A percentile compares a stretch with the other conserved stretches of the same genome.
Conservation (phyloP, 305 asterid genomes). For the Solanum hybrid region DNA sequence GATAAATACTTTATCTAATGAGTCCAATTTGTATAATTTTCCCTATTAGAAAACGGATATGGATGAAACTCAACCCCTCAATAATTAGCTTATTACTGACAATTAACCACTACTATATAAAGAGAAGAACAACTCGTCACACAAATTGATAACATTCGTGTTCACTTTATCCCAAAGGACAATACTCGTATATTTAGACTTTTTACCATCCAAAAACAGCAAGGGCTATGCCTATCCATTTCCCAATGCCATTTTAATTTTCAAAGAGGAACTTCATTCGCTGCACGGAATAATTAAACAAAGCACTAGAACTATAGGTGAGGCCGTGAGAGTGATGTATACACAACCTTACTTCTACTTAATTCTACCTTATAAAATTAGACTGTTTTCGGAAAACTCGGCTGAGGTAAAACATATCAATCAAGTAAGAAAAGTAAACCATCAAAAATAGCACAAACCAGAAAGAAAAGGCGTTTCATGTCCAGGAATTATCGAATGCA, state of each 20-base stretch:
- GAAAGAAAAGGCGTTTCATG: conserved; percentile 5
- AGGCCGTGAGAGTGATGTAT: too few relatives aligned
- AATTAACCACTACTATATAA: neutral
- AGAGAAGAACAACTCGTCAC: neutral
- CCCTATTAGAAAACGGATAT: neutral
- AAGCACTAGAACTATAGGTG: neutral
- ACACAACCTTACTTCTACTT: too few relatives aligned
- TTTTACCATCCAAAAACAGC: neutral
- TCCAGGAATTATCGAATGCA: conserved; percentile 90
- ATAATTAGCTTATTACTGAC: neutral
- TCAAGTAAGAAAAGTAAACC: neutral
- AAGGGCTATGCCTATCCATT: neutral
- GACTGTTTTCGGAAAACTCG: neutral
- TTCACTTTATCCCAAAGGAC: neutral
- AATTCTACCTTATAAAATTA: too few relatives aligned
- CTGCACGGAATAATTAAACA: neutral
- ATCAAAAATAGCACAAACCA: neutral
- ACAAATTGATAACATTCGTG: neutral
- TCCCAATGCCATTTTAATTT: neutral
- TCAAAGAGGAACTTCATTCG: neutral
- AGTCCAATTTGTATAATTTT: too few relatives aligned
- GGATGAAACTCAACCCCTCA: neutral
- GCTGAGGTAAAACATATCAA: neutral
- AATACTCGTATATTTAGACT: neutral
- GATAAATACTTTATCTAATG: too few relatives aligned